A percentile compares a stretch with the other conserved stretches of the same genome.
Conservation (phyloP, 148 eudicot species). For the Amaranthus hypochondriacus region DNA sequence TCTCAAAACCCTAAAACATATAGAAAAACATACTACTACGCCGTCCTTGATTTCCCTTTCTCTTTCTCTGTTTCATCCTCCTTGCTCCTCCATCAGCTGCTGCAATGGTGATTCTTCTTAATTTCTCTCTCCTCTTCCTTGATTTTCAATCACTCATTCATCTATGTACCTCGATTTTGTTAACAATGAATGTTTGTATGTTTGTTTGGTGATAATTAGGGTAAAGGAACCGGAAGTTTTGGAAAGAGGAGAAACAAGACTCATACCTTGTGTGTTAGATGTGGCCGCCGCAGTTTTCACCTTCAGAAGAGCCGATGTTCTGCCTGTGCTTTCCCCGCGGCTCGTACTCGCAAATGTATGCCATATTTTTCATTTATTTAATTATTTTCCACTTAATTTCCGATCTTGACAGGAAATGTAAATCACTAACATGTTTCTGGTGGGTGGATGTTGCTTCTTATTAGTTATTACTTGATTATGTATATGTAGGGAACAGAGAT, state of each 20-base stretch:
- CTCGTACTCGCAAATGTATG: conserved; percentile 43
- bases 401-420: no score
- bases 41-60: not conserved
- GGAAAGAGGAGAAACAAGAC: conserved; percentile 70
- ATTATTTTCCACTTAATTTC: not conserved
- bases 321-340: conserved; percentile 53
- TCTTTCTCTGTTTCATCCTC: not conserved
- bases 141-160: no score
- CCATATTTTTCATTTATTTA: not conserved
- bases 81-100: not conserved
- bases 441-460: no score
- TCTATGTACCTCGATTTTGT: no score
- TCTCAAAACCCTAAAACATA: not conserved
- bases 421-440: no score
- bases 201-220: conserved; percentile 12
- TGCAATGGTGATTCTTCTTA: not conserved
- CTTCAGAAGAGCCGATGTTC: conserved; percentile 58
- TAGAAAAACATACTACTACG: not conserved
- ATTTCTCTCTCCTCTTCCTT: no score
- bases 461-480: no score
- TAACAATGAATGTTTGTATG: no score
- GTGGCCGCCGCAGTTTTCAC: conserved; percentile 58
- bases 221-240: conserved; percentile 53
- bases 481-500: no score
- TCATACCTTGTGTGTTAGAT: conserved; percentile 53